Conservation (phyloP, 2,329 filamentous ascomycete species). For the Elsinoe arachidis region DNA sequence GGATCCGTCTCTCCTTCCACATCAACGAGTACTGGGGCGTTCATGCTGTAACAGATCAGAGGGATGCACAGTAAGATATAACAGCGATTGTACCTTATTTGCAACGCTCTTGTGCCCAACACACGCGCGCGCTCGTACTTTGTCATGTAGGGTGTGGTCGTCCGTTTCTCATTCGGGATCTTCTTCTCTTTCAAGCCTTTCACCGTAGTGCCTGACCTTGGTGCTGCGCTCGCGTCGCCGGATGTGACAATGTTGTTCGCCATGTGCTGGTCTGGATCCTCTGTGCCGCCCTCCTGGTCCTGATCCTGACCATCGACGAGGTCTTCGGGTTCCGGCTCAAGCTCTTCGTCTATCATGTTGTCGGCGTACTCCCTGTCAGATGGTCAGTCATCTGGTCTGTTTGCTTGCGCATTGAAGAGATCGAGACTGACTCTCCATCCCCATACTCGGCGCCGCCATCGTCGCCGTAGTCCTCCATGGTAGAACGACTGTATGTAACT, state of each 20-base stretch:
- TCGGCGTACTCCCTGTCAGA: slow-evolving; percentile 26
- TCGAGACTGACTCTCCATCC: slow-evolving; percentile 18
- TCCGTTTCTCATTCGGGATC: slow-evolving; percentile 78
- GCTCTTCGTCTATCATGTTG: slow-evolving; percentile 30
- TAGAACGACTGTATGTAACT: background rate
- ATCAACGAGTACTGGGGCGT: slow-evolving; percentile 92
- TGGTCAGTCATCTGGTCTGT: background rate
- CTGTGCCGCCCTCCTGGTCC: slow-evolving; percentile 20
- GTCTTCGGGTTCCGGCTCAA: slow-evolving; percentile 41
- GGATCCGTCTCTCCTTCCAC: slow-evolving; percentile 97
- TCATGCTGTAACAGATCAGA: slow-evolving; percentile 59
- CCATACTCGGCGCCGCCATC: slow-evolving; percentile 18
- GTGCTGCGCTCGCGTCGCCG: slow-evolving; percentile 46
- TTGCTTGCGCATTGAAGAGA: background rate
- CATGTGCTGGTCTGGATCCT: slow-evolving; percentile 26
- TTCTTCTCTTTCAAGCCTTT: slow-evolving; percentile 65
- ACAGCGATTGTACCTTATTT: slow-evolving; percentile 68
- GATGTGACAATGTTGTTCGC: slow-evolving; percentile 36
- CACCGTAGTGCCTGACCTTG: slow-evolving; percentile 45
- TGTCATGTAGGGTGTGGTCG: slow-evolving; percentile 97
- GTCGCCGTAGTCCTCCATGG: slow-evolving; percentile 27
- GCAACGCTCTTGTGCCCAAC: slow-evolving; percentile 81
- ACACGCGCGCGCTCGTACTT: slow-evolving; percentile 97
- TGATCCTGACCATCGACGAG: slow-evolving; percentile 49
- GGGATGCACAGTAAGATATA: background rate